Conservation (phyloP, 1,284 basidiomycete genomes). For the Bjerkandera adusta region DNA sequence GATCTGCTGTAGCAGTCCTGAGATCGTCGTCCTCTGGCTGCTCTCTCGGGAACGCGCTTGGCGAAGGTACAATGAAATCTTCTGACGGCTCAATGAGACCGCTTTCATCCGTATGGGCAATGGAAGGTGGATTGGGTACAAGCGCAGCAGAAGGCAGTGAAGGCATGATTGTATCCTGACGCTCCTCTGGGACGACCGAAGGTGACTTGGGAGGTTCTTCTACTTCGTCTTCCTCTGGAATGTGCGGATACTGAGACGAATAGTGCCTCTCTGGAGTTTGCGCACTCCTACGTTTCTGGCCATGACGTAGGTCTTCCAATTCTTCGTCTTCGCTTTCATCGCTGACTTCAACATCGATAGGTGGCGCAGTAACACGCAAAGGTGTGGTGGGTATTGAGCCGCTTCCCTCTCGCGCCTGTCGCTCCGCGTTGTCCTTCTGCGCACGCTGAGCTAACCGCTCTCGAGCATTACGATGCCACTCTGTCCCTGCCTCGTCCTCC, state of each 20-base stretch:
- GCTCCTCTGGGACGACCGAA: not conserved
- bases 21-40: conserved; percentile 36
- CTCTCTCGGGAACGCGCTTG: conserved; percentile 21
- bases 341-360: conserved; percentile 73
- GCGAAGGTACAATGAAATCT: conserved; percentile 33
- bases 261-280: conserved; percentile 30
- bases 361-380: conserved; percentile 47
- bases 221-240: conserved; percentile 61
- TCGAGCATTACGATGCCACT: conserved; percentile 66
- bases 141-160: conserved; percentile 10
- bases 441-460: conserved; percentile 76
- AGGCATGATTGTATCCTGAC: conserved; percentile 4
- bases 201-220: conserved; percentile 9
- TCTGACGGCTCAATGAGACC: conserved; percentile 30
- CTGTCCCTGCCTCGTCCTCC: conserved; percentile 44
- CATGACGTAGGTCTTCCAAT: conserved; percentile 36
- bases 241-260: conserved; percentile 49
- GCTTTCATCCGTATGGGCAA: conserved; percentile 19
- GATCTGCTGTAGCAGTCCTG: conserved; percentile 43
- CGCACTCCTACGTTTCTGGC: conserved; percentile 17
- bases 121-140: conserved; percentile 8
- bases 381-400: conserved; percentile 37
- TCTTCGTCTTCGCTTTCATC: conserved; percentile 76
- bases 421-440: conserved; percentile 50
- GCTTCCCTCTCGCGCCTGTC: conserved; percentile 44